Evolutionary conservation across 768 basidiomycete genomes (phyloP), one percentile per base, ranked within the genome.

Genomic region (Porpolomopsis calyptriformis): DNA sequence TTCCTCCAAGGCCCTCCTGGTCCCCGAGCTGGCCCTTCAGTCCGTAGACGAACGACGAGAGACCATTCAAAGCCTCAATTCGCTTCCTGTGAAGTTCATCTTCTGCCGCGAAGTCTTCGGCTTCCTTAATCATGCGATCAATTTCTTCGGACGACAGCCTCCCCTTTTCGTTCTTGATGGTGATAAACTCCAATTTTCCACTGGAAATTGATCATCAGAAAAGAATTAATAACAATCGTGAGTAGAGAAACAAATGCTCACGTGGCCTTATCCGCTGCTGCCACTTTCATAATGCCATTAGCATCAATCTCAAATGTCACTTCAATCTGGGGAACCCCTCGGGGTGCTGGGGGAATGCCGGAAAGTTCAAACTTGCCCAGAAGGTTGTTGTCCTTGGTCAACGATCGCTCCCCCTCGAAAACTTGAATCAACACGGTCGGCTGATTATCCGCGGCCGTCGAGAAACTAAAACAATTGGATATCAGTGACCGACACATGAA

Each of bases 361-460:
- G 78, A 84, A 31, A 97, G 80, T 67, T 96, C 92, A 64, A 96
- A 97, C 64, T 92, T 92, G 69, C 94, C 93, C 55, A 98, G 85
- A 41, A 85, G 82, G 71, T 96, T 94, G 78, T 96, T 97, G 70
- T 97, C 94, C 80, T 94, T 94, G 53, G 94, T 97, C 58, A 96
- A 70, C 39, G 90, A 80, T 61, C 94, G 91, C 71, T 97, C 93
- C 65, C 93, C 93, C 75, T 97, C 93, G 64, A 73, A 97, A 52
- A 98, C 94, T 67, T 98, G 93, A 66, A 98, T 93, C 40, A 97
- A 69, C 56, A 97, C 93, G 43, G 89, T 92, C 39, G 87, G 89
- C 69, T 97, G 85, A 73, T 89, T 91, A 60, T 91, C 87, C 43
- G 87, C 82, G 42, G 86, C 85, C 18, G 83, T 85, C 4, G 82